Evolutionary conservation across 768 basidiomycete genomes (phyloP).

Genomic region (Termitomyces eurrhizus): DNA sequence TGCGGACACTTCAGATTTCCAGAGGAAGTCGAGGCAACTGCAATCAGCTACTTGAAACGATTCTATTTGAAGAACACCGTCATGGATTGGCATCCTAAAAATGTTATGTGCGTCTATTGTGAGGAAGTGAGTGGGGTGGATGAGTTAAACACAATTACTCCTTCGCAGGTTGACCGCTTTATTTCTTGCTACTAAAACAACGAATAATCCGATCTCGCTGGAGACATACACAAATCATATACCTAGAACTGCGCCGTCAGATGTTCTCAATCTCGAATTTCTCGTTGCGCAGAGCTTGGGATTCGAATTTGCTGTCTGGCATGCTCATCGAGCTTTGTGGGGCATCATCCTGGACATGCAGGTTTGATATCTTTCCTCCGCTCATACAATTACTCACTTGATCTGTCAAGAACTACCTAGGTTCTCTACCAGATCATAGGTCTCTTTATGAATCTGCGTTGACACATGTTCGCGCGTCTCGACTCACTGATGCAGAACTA

Average conservation of each 20-base stretch:
- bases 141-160: conserved; percentile 6
- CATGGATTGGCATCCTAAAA: conserved; percentile 99
- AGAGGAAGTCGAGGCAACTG: conserved; percentile 91
- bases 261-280: conserved; percentile 94
- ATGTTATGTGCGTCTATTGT: conserved; percentile 75
- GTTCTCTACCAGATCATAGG: conserved; percentile 43
- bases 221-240: conserved; percentile 83
- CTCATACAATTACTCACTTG: not conserved
- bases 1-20: conserved; percentile 85
- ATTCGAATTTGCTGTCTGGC: conserved; percentile 95
- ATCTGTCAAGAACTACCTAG: conserved; percentile 50
- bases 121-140: not conserved
- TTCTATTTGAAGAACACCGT: conserved; percentile 98
- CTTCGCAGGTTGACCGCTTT: conserved; percentile 82
- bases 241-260: conserved; percentile 72
- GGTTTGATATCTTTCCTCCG: conserved; percentile 35
- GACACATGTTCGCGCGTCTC: conserved; percentile 66
- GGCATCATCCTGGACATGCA: conserved; percentile 88
- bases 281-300: conserved; percentile 90
- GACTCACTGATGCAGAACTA: conserved; percentile 89
- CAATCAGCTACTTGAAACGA: conserved; percentile 87
- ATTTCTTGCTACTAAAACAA: conserved; percentile 95
- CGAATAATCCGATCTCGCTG: conserved; percentile 88
- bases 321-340: conserved; percentile 84
- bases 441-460: conserved; percentile 64